Conservation (phyloP, 1,139 yeast species). For the Yamadazyma buinensis region DNA sequence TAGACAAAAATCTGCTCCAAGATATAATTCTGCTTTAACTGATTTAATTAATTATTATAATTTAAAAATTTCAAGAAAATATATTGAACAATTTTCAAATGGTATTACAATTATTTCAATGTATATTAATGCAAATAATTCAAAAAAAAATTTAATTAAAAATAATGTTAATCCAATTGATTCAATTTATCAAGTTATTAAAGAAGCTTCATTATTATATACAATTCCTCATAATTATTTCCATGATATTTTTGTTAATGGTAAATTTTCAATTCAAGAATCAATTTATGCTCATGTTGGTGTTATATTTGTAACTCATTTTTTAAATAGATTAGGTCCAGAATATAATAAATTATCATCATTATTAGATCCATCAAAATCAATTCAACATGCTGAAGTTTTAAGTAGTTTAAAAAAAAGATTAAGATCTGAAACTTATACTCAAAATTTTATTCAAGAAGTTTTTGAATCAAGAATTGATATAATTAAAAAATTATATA, state of each 20-base stretch:
- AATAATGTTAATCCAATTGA: slow-evolving; percentile 58
- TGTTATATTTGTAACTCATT: slow-evolving; percentile 88
- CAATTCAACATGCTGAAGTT: slow-evolving; percentile 68
- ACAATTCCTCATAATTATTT: slow-evolving; percentile 88
- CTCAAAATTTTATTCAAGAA: slow-evolving; percentile 79
- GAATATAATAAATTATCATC: slow-evolving; percentile 73
- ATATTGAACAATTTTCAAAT: slow-evolving; percentile 90
- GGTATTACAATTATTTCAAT: slow-evolving; percentile 85
- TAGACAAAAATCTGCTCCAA: slow-evolving; percentile 78
- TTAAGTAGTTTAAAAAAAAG: slow-evolving; percentile 81
- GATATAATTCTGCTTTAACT: slow-evolving; percentile 84
- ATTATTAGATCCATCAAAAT: slow-evolving; percentile 59
- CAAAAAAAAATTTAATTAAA: slow-evolving; percentile 17
- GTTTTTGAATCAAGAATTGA: slow-evolving; percentile 69
- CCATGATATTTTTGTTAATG: slow-evolving; percentile 67
- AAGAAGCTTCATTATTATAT: slow-evolving; percentile 89
- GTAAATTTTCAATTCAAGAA: slow-evolving; percentile 88
- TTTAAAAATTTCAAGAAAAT: slow-evolving; percentile 80
- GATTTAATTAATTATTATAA: slow-evolving; percentile 90
- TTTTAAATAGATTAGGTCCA: slow-evolving; percentile 88
- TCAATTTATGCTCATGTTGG: slow-evolving; percentile 93
- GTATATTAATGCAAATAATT: slow-evolving; percentile 63
- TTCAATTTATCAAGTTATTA: slow-evolving; percentile 85
- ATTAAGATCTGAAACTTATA: slow-evolving; percentile 88
- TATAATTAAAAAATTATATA: slow-evolving; percentile 77